Conservation (phyloP, 2,329 filamentous ascomycete genomes). For the Trichoderma atrobrunneum region DNA sequence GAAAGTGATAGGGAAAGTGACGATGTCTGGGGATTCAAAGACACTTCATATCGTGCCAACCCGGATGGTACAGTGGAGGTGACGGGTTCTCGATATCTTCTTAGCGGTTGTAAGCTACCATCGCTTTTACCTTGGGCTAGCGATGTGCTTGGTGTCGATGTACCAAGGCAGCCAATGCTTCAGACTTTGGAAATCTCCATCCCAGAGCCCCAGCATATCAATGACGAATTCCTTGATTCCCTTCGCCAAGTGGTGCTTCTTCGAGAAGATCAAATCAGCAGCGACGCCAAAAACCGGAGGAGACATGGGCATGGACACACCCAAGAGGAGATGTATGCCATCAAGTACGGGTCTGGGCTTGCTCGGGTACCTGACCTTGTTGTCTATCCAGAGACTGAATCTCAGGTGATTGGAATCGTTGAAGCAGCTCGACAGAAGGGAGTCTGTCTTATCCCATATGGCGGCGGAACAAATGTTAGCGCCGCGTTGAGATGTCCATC, state of each 20-base stretch:
- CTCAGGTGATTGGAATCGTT: neutral
- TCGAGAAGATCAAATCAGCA: neutral
- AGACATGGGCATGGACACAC: slow-evolving; percentile 1
- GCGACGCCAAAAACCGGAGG: neutral
- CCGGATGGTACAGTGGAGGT: neutral
- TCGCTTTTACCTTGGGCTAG: neutral
- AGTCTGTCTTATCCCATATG: neutral
- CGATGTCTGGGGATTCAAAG: neutral
- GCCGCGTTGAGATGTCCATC: neutral
- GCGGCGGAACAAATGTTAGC: slow-evolving; percentile 1
- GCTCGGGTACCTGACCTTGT: neutral
- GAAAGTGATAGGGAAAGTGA: neutral
- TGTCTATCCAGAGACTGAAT: neutral
- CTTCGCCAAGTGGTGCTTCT: neutral
- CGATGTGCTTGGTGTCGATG: neutral
- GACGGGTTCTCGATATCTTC: neutral
- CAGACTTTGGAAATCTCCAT: neutral
- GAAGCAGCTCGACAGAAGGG: neutral
- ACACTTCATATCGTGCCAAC: neutral
- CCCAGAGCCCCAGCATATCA: neutral
- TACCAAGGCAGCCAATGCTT: neutral
- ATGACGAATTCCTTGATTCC: neutral
- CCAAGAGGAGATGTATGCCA: slow-evolving; percentile 7
- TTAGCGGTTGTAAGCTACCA: neutral
- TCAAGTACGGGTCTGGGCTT: neutral